phyloP scores from a whole-genome alignment of 2,329 filamentous ascomycete genomes.

The Arthroderma sp. region DNA sequence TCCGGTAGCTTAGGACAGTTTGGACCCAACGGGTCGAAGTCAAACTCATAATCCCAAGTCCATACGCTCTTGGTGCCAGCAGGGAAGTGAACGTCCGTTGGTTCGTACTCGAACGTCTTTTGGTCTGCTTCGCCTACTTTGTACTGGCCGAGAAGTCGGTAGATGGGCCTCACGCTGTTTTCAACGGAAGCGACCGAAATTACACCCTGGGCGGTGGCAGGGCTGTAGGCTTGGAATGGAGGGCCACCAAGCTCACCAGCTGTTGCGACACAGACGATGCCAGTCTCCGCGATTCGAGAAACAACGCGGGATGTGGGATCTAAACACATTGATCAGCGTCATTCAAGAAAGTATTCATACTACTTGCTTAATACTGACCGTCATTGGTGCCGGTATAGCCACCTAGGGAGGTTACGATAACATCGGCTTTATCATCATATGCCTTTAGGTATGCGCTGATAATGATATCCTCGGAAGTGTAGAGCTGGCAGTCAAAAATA shows the following conservation, averaged over 20 bases:
- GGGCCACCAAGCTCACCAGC: slow-evolving; percentile 4
- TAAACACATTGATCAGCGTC: neutral
- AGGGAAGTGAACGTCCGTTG: neutral
- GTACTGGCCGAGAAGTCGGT: slow-evolving; percentile 4
- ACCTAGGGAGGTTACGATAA: slow-evolving; percentile 27
- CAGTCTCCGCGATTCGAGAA: slow-evolving; percentile 4
- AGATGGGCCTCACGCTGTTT: slow-evolving; percentile 5
- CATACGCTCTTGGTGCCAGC: neutral
- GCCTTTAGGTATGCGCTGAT: slow-evolving; percentile 48
- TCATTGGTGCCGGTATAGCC: slow-evolving; percentile 21
- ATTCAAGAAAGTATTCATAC: neutral
- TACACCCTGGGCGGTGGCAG: slow-evolving; percentile 1
- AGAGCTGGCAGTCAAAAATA: slow-evolving; percentile 44
- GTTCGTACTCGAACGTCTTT: slow-evolving; percentile 5
- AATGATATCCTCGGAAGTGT: slow-evolving; percentile 42
- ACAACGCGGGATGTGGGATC: slow-evolving; percentile 4
- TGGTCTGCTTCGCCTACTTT: neutral
- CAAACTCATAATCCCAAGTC: slow-evolving; percentile 5
- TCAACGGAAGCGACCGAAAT: slow-evolving; percentile 6
- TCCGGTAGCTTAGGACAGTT: slow-evolving; percentile 3
- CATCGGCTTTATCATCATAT: slow-evolving; percentile 41
- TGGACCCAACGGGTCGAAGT: slow-evolving; percentile 2
- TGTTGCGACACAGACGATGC: slow-evolving; percentile 3
- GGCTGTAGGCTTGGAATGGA: slow-evolving; percentile 6
- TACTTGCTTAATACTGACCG: slow-evolving; percentile 1